Evolutionary conservation across 257 asterid species (phyloP).

Genomic region (Capsicum chinense): DNA sequence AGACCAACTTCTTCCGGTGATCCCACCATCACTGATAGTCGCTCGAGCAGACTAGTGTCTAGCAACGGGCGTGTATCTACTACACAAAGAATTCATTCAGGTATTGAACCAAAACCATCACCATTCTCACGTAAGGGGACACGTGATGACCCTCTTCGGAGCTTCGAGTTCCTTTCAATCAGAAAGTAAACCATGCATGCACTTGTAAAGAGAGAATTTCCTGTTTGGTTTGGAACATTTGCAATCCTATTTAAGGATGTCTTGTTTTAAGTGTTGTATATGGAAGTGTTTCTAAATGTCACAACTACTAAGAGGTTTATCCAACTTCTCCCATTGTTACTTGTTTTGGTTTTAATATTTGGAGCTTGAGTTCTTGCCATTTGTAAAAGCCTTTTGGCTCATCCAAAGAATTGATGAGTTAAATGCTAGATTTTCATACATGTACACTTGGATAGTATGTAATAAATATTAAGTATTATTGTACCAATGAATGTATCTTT

Average conservation of each 20-base stretch:
- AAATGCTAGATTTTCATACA: constrained; percentile 42
- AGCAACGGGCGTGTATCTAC: constrained; percentile 56
- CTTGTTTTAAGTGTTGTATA: constrained; percentile 45
- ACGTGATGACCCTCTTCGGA: constrained; percentile 87
- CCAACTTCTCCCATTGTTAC: constrained; percentile 25
- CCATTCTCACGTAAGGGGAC: constrained; percentile 66
- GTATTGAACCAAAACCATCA: constrained; percentile 31
- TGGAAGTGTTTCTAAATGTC: constrained; percentile 43
- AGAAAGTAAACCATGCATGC: constrained; percentile 36
- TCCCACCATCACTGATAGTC: constrained; percentile 51
- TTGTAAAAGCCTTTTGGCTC: constrained; percentile 45
- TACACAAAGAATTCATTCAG: constrained; percentile 30
- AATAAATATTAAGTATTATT: constrained; percentile 32
- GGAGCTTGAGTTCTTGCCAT: constrained; percentile 38
- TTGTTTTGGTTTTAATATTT: constrained; percentile 41
- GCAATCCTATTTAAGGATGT: constrained; percentile 36
- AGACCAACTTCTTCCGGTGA: constrained; percentile 64
- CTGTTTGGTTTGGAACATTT: constrained; percentile 31
- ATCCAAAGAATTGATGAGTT: constrained; percentile 49
- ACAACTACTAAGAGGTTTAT: constrained; percentile 34
- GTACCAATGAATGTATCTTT: neutral
- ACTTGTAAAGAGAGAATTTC: constrained; percentile 39
- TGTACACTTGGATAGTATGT: constrained; percentile 29
- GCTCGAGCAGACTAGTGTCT: constrained; percentile 44
- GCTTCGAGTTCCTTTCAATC: constrained; percentile 83